Evolutionary conservation across 352 stramenopile genomes (phyloP), one percentile per base, ranked within the genome.

Genomic region (Phytopythium cucurbitacearum): DNA sequence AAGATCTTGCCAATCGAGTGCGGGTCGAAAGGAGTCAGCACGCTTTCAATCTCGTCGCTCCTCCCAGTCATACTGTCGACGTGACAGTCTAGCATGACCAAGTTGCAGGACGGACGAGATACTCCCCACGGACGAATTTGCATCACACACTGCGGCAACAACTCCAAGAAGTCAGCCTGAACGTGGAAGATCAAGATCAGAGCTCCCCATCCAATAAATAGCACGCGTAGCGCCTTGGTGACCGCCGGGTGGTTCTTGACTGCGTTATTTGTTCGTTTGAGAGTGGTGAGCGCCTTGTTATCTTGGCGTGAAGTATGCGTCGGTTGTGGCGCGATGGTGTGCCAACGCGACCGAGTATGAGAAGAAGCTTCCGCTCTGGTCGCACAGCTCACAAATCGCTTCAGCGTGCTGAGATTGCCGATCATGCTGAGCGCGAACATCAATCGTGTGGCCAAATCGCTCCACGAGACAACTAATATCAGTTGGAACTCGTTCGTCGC

Each of bases 401-500:
- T 80, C 50, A 71, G 55, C 7, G 55, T 68, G 33, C 67, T 56
- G 43, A 77, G 53, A 5, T 61, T 66, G 6, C 21, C 28, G 3
- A 84, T 32, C 36, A 77, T 57, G 7, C 67, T 62, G 5, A 73
- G 10, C 5, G 65, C 70, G 15, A 84, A 81, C 1, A 84, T 36
- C 2, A 80, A 35, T 1, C 62, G 60, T 40, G 63, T 66, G 12
- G 41, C 47, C 0, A 76, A 50, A 42, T 83, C 67, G 2, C 42
- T 11, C 58, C 62, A 80, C 5, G 72, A 80, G 3, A 35, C 42
- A 2, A 85, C 60, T 12, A 83, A 32, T 4, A 77, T 33, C 8
- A 80, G 41, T 5, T 71, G 51, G 21, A 64, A 67, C 40, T 73
- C 65, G 40, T 57, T 67, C 8, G 63, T 62, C 3, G 44, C 42